These are phyloP conservation scores for Botryotinia convoluta DNA, from an alignment of 2,329 filamentous ascomycete species.

Conservation along the genomic window DNA sequence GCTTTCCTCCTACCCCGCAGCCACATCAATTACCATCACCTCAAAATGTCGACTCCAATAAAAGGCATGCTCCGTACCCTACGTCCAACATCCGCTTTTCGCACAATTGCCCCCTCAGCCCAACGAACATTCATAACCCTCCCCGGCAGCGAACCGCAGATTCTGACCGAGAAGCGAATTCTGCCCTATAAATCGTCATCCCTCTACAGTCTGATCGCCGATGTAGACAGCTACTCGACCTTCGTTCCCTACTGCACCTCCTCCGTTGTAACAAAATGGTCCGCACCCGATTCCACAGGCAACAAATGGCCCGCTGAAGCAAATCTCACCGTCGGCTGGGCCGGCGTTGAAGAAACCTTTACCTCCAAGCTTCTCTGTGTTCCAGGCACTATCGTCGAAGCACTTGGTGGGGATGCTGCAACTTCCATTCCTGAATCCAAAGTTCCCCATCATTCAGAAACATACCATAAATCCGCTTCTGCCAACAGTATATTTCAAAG, in stretches of 20 bases:
- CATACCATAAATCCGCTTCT: slow-evolving; percentile 40
- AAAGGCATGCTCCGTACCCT: slow-evolving; percentile 29
- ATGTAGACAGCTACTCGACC: slow-evolving; percentile 76
- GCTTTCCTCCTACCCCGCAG: slow-evolving; percentile 1
- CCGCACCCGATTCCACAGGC: slow-evolving; percentile 48
- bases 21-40: not conserved
- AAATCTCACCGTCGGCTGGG: slow-evolving; percentile 81
- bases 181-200: slow-evolving; percentile 69
- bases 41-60: slow-evolving; percentile 26
- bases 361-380: slow-evolving; percentile 77
- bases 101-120: slow-evolving; percentile 21
- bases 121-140: slow-evolving; percentile 45
- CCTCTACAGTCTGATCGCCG: slow-evolving; percentile 84
- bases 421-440: slow-evolving; percentile 44
- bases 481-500: slow-evolving; percentile 61
- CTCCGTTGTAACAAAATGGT: slow-evolving; percentile 75
- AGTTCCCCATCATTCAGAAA: slow-evolving; percentile 43
- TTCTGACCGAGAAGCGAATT: slow-evolving; percentile 68
- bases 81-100: slow-evolving; percentile 26
- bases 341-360: slow-evolving; percentile 79
- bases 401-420: slow-evolving; percentile 60
- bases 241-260: slow-evolving; percentile 91
- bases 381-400: slow-evolving; percentile 70
- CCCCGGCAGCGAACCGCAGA: slow-evolving; percentile 50
- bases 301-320: slow-evolving; percentile 68